Percentiles rank a stretch among this genome's conserved stretches.
phyloP scores from a whole-genome alignment of 768 basidiomycete genomes.

The Chalciporus piperatus region DNA sequence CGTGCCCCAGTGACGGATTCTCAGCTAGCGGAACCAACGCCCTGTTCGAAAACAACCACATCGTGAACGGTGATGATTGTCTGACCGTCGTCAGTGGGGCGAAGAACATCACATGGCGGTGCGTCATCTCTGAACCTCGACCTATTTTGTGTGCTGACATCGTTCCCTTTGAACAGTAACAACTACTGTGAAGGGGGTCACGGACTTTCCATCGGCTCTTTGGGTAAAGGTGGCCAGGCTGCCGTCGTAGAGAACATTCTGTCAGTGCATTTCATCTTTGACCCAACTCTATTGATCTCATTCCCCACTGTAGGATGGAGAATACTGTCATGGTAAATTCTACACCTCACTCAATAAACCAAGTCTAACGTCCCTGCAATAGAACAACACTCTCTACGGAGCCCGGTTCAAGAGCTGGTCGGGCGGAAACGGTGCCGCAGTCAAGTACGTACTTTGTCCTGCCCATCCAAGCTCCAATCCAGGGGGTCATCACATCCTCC shows the following conservation, averaged over 20 bases:
- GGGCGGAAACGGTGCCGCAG: conserved; percentile 55
- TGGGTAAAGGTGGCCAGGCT: conserved; percentile 40
- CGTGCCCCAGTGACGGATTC: too few relatives aligned
- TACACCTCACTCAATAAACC: too few relatives aligned
- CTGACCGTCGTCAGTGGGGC: conserved; percentile 56
- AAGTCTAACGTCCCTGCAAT: background rate
- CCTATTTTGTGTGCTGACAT: background rate
- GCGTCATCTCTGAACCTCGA: background rate
- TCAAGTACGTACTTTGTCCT: conserved; percentile 40
- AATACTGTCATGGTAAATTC: background rate
- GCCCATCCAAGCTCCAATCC: too few relatives aligned
- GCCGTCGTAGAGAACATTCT: conserved; percentile 57
- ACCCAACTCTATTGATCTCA: background rate
- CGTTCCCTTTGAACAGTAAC: conserved; percentile 32
- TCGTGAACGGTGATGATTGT: conserved; percentile 64
- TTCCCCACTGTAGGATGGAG: background rate
- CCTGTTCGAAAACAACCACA: conserved; percentile 33
- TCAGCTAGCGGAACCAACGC: too few relatives aligned
- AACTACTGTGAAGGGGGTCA: conserved; percentile 57
- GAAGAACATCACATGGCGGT: conserved; percentile 52
- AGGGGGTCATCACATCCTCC: too few relatives aligned
- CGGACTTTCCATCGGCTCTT: conserved; percentile 56
- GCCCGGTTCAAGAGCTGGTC: conserved; percentile 72
- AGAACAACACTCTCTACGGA: conserved; percentile 53
- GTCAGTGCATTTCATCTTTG: conserved; percentile 45